Evolutionary conservation across 1,139 yeast genomes (phyloP).

Genomic region (Sugiyamaella japonica): DNA sequence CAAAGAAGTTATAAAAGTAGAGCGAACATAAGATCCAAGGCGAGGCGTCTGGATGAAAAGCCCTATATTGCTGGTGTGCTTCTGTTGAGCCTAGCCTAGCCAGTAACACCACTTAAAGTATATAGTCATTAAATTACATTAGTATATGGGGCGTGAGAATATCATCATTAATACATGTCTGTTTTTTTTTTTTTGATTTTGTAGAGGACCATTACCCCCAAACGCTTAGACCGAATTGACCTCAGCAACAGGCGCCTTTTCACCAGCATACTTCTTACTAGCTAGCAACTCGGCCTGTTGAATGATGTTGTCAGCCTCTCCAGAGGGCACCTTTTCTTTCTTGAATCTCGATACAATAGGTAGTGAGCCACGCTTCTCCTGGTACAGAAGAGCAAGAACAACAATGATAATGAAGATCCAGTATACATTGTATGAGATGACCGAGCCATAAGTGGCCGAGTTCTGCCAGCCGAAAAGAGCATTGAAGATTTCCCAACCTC

Average conservation of each 20-base stretch:
- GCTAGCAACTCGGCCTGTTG: constrained; percentile 36
- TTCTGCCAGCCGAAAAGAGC: constrained; percentile 96
- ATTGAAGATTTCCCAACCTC: constrained; percentile 90
- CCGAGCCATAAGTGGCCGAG: constrained; percentile 91
- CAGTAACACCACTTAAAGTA: no score
- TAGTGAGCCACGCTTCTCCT: constrained; percentile 52
- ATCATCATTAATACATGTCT: constrained; percentile 16
- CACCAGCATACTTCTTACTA: constrained; percentile 24
- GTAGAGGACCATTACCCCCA: neutral
- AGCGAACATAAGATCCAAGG: no score
- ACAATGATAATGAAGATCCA: constrained; percentile 66
- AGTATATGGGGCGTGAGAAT: constrained; percentile 15
- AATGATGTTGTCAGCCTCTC: constrained; percentile 37
- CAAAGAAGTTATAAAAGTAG: constrained; percentile 31
- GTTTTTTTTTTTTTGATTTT: neutral
- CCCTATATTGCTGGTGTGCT: no score
- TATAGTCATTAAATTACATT: constrained; percentile 11
- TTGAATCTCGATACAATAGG: constrained; percentile 32
- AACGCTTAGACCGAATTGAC: neutral
- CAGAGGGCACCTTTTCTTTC: constrained; percentile 32
- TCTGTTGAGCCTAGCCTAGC: no score
- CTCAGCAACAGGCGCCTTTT: constrained; percentile 3
- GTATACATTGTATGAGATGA: constrained; percentile 69
- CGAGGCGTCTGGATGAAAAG: no score
- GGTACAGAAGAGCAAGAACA: constrained; percentile 52